Base-by-base conservation (phyloP, 371 early-diverging fungal genomes). In the Mucor velutinosus region DNA sequence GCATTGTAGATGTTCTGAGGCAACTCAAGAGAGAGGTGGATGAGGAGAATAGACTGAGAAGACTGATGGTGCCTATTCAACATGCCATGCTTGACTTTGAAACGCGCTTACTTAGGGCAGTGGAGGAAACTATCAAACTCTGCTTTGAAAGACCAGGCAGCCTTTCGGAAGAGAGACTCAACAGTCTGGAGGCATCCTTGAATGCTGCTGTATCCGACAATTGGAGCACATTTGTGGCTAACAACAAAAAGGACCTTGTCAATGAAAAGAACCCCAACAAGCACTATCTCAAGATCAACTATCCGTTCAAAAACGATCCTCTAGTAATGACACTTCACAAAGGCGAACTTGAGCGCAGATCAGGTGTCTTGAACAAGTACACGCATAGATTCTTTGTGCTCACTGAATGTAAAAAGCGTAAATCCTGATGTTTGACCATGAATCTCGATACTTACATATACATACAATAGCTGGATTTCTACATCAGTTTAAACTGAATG, bases 241-340 rank as follows among this genome's bases (percentile, higher is more conserved):
- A 75, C 71, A 58, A 79, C 29, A 64, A 73, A 47, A 72, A 79
- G 32, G 72, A 76, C 10, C 23, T 77, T 55, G 79, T 81, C 8
- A 39, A 70, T 21, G 79, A 79, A 62, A 49, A 71, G 3, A 64
- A 70, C 23, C 71, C 73, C 0, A 33, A 33, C 17, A 79, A 79
- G 61, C 70, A 77, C 23, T 78, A 77, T 51, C 69, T 76, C 17
- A 64, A 76, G 15, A 79, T 82, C 41, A 78, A 79, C 19, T 82
- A 79, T 67, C 65, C 71, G 4, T 77, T 74, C 60, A 82, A 82
- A 53, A 53, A 65, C 21, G 71, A 77, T 41, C 80, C 80, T 0
- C 45, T 70, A 4, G 83, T 82, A 3, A 68, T 73, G 71, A 80
- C 80, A 3, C 30, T 80, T 12, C 67, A 69, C 17, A 76, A 78